Conservation (phyloP, 495 filamentous ascomycete genomes). For the Lichina pygmaea region DNA sequence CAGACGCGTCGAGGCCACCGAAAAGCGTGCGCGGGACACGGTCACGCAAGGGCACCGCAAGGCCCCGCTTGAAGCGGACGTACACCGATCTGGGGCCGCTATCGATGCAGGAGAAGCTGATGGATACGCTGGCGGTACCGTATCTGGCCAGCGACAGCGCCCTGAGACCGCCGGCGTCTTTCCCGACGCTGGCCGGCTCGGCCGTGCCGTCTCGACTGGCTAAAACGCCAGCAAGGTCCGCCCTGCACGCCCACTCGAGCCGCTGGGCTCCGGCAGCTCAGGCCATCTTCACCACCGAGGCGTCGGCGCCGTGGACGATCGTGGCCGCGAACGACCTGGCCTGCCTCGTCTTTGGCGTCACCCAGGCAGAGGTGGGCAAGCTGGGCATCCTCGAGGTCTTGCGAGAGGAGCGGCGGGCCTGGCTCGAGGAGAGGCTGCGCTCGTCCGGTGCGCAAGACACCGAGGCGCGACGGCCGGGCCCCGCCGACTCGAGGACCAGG, state of each 20-base stretch:
- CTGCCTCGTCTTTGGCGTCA: constrained; percentile 86
- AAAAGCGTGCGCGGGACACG: neutral
- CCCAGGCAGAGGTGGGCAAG: constrained; percentile 75
- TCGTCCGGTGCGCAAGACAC: constrained; percentile 24
- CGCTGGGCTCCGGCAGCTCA: constrained; percentile 80
- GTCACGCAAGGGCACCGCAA: constrained; percentile 11
- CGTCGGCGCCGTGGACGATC: constrained; percentile 76
- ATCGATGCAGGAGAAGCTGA: constrained; percentile 54
- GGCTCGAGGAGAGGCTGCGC: constrained; percentile 69
- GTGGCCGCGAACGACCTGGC: constrained; percentile 91
- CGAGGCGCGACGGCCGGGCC: constrained; percentile 13
- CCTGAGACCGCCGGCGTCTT: neutral
- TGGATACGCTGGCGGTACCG: constrained; percentile 71
- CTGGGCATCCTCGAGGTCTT: constrained; percentile 91
- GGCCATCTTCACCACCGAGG: constrained; percentile 86
- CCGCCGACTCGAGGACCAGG: constrained; percentile 16
- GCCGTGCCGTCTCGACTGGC: neutral
- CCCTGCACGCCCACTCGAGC: constrained; percentile 59
- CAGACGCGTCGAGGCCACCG: neutral
- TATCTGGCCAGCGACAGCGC: constrained; percentile 18
- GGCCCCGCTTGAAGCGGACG: constrained; percentile 60
- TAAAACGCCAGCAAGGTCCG: constrained; percentile 5
- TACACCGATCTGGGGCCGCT: constrained; percentile 54
- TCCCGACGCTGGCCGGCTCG: neutral
- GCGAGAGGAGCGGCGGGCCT: constrained; percentile 56